These are phyloP conservation scores for Whalleya microplaca DNA, from an alignment of 2,329 filamentous ascomycete species.

Conservation along the genomic window DNA sequence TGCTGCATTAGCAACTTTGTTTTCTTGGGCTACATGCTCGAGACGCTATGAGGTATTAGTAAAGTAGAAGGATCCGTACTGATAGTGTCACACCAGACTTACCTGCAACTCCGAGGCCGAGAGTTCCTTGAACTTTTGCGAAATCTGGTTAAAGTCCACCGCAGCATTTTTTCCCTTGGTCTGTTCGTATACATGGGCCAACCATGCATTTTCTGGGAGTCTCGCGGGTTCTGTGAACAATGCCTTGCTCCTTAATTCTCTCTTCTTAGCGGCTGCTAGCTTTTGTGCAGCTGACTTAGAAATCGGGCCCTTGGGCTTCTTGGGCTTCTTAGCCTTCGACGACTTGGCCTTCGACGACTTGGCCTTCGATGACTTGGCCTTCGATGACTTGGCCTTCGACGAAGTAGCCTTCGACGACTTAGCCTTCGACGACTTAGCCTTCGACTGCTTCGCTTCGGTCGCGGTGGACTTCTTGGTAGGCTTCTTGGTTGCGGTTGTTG, in stretches of 20 bases:
- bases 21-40: slow-evolving; percentile 39
- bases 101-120: slow-evolving; percentile 49
- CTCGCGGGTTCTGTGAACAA: slow-evolving; percentile 45
- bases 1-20: slow-evolving; percentile 46
- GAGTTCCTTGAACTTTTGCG: slow-evolving; percentile 45
- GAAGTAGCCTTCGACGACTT: too few species aligned
- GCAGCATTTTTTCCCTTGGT: slow-evolving; percentile 34
- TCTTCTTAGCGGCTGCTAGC: slow-evolving; percentile 34
- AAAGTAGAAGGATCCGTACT: neutral
- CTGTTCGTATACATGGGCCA: slow-evolving; percentile 41
- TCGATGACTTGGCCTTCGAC: too few species aligned
- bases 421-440: too few species aligned
- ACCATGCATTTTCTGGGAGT: slow-evolving; percentile 42
- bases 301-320: slow-evolving; percentile 13
- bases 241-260: slow-evolving; percentile 44
- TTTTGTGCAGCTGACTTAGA: too few species aligned
- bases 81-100: slow-evolving; percentile 26
- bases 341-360: too few species aligned
- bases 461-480: slow-evolving; percentile 23
- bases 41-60: slow-evolving; percentile 41
- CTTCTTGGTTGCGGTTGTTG: slow-evolving; percentile 31
- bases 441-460: slow-evolving; percentile 28
- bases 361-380: too few species aligned
- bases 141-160: slow-evolving; percentile 31
- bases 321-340: slow-evolving; percentile 32